These are phyloP conservation scores for Metarhizium robertsii DNA, from an alignment of 2,329 filamentous ascomycete species.

Conservation along the genomic window DNA sequence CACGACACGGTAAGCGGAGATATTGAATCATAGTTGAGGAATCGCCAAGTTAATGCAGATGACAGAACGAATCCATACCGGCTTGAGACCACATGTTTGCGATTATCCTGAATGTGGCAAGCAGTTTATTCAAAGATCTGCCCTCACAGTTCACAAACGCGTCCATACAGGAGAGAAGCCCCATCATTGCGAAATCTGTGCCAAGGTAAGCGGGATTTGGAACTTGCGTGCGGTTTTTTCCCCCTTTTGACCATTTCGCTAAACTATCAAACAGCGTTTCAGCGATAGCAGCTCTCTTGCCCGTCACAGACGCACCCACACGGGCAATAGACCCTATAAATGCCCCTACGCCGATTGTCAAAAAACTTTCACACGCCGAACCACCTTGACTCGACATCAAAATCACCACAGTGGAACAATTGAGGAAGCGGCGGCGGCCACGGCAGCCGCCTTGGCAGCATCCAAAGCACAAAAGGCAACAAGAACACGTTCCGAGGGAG, in stretches of 20 bases:
- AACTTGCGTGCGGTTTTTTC: not conserved
- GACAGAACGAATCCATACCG: conserved; percentile 92
- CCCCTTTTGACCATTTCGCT: not conserved
- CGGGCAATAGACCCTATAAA: conserved; percentile 91
- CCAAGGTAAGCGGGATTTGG: conserved; percentile 58
- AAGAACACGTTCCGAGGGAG: conserved; percentile 57
- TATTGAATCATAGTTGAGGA: not conserved
- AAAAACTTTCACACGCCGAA: conserved; percentile 94
- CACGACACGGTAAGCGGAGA: conserved; percentile 70
- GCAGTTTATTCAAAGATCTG: conserved; percentile 94
- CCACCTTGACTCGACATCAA: conserved; percentile 89
- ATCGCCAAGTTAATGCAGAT: not conserved
- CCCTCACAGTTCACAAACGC: conserved; percentile 87
- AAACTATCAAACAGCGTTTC: conserved; percentile 58
- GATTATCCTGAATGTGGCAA: conserved; percentile 84
- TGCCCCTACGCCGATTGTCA: conserved; percentile 96
- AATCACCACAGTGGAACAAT: conserved; percentile 93
- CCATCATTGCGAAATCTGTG: conserved; percentile 93
- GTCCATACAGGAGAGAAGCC: conserved; percentile 98
- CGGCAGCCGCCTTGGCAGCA: conserved; percentile 70
- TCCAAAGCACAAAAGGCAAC: conserved; percentile 28
- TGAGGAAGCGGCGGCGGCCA: conserved; percentile 84
- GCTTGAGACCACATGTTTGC: conserved; percentile 83
- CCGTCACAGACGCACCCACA: conserved; percentile 88
- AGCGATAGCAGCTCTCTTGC: conserved; percentile 93